These are phyloP conservation scores for Volutella citrinella DNA, from an alignment of 2,329 filamentous ascomycete genomes.

Conservation along the genomic window DNA sequence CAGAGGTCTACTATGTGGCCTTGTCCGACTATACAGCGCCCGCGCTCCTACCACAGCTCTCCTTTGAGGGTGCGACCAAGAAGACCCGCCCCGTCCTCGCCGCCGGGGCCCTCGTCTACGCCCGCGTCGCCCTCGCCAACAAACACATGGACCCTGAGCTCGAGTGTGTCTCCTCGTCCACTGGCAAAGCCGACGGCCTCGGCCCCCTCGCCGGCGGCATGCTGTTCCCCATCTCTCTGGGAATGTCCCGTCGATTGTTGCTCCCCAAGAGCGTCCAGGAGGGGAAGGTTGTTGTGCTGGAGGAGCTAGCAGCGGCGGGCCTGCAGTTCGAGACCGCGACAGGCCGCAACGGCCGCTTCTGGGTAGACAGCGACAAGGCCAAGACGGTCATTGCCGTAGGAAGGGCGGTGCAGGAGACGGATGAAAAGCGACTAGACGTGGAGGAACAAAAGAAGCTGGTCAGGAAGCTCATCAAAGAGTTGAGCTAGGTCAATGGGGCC, in stretches of 20 bases:
- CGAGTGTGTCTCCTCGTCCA: conserved; percentile 81
- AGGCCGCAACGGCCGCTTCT: conserved; percentile 87
- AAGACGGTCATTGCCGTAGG: conserved; percentile 76
- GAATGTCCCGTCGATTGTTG: conserved; percentile 78
- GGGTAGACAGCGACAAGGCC: conserved; percentile 78
- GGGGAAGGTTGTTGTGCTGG: conserved; percentile 69
- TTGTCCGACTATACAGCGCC: conserved; percentile 63
- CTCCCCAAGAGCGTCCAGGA: conserved; percentile 58
- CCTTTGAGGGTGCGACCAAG: conserved; percentile 90
- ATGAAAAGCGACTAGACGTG: conserved; percentile 61
- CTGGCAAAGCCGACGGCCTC: conserved; percentile 84
- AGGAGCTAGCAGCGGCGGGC: conserved; percentile 72
- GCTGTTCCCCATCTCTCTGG: conserved; percentile 76
- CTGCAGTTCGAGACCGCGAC: conserved; percentile 91
- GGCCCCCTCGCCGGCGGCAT: conserved; percentile 83
- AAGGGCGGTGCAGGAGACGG: conserved; percentile 72
- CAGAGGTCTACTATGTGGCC: conserved; percentile 76
- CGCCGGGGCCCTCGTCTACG: conserved; percentile 80
- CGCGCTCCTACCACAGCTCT: conserved; percentile 76
- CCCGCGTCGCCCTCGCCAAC: conserved; percentile 73
- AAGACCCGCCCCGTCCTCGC: conserved; percentile 82
- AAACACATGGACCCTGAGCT: conserved; percentile 86
- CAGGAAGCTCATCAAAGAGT: conserved; percentile 60
- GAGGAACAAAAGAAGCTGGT: conserved; percentile 71
- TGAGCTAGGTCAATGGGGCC: conserved; percentile 36